Percentiles rank a stretch among this genome's conserved stretches.
These are phyloP conservation scores for Hanseniaspora lachancei DNA, from an alignment of 805 yeast species.

Conservation along the genomic window DNA sequence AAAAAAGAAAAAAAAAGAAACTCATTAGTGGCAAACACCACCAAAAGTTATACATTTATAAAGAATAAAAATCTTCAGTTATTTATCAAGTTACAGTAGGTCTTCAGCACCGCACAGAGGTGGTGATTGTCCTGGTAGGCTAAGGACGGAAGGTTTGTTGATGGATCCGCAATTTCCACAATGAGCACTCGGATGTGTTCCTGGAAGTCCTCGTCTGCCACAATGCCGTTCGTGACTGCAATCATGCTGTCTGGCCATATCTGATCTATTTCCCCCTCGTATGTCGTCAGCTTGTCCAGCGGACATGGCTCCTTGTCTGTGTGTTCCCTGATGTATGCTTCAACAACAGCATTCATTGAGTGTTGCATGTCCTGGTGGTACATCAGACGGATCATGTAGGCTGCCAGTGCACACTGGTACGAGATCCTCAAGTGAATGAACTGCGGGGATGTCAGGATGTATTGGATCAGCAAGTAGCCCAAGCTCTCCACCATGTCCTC, in stretches of 20 bases:
- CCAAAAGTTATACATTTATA: too few species aligned
- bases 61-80: background rate
- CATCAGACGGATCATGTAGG: constrained; percentile 68
- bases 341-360: background rate
- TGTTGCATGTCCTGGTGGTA: constrained; percentile 30
- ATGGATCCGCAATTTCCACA: constrained; percentile 21
- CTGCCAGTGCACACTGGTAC: constrained; percentile 71
- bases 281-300: background rate
- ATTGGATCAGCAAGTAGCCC: constrained; percentile 73
- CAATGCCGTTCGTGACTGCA: constrained; percentile 18
- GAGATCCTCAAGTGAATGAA: constrained; percentile 68
- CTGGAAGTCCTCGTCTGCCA: constrained; percentile 19
- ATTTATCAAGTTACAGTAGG: background rate
- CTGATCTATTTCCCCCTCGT: background rate
- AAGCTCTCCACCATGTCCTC: background rate
- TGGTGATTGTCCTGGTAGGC: background rate
- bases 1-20: too few species aligned
- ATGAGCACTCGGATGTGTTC: constrained; percentile 20
- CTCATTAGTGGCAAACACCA: too few species aligned
- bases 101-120: background rate
- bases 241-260: background rate
- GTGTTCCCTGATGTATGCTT: background rate
- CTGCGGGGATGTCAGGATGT: constrained; percentile 59
- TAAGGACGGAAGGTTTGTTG: constrained; percentile 23
- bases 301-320: background rate